These are phyloP conservation scores for Friedmanniomyces simplex DNA, from an alignment of 495 filamentous ascomycete species.

Conservation along the genomic window DNA sequence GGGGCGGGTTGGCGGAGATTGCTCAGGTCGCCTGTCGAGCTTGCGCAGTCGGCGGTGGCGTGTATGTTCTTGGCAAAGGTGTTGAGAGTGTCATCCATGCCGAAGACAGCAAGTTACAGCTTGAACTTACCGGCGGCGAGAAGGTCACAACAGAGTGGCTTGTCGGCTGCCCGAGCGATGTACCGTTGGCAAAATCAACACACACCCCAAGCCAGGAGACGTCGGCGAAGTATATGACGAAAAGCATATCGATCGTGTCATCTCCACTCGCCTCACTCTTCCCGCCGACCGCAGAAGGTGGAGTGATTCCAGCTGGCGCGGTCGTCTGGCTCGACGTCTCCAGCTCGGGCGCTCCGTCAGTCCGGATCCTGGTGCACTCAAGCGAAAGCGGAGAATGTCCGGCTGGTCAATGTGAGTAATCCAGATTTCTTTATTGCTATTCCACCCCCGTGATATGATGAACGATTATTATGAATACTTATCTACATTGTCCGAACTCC, in stretches of 20 bases:
- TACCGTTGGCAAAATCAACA: conserved; percentile 5
- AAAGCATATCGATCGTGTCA: conserved; percentile 53
- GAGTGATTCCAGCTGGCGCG: conserved; percentile 60
- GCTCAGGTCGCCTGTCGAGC: conserved; percentile 87
- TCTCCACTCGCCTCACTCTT: conserved; percentile 59
- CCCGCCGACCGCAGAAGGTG: conserved; percentile 59
- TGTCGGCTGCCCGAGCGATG: conserved; percentile 34
- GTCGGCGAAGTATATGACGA: conserved; percentile 17
- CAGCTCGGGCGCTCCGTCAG: conserved; percentile 37
- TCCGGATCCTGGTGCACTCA: conserved; percentile 69
- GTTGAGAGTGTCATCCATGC: conserved; percentile 25
- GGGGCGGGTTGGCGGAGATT: conserved; percentile 87
- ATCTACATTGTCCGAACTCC: conserved; percentile 93
- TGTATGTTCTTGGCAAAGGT: conserved; percentile 73
- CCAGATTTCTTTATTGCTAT: conserved; percentile 18
- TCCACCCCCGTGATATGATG: conserved; percentile 58
- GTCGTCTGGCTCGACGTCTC: conserved; percentile 59
- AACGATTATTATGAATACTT: conserved; percentile 70
- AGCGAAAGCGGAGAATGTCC: conserved; percentile 87
- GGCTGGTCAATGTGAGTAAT: conserved; percentile 70
- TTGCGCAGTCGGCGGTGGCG: conserved; percentile 79
- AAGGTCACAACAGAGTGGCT: conserved; percentile 46
- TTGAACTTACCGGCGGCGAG: conserved; percentile 52
- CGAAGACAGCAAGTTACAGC: not conserved
- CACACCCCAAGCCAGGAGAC: conserved; percentile 21